These are phyloP conservation scores for Remersonia thermophila DNA, from an alignment of 2,329 filamentous ascomycete genomes.

Conservation along the genomic window DNA sequence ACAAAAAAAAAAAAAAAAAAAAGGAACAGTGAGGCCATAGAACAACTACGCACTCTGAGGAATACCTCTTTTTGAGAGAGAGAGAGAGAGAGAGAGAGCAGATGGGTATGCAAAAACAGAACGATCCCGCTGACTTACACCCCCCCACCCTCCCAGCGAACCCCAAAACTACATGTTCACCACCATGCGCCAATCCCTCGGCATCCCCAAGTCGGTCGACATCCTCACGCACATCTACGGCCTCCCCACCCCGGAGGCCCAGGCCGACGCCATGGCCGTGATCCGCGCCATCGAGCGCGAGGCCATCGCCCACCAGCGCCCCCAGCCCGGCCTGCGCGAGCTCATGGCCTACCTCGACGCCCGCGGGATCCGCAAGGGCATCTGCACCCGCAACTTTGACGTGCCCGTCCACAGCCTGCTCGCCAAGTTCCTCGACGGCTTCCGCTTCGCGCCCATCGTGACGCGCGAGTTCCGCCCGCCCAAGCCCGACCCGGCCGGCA, in stretches of 20 bases:
- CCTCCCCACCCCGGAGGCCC: slow-evolving; percentile 47
- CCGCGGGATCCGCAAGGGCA: slow-evolving; percentile 58
- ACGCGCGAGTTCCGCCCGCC: slow-evolving; percentile 73
- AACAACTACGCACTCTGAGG: too few species aligned
- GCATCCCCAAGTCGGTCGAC: slow-evolving; percentile 60
- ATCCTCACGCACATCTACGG: slow-evolving; percentile 81
- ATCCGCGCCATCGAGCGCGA: slow-evolving; percentile 68
- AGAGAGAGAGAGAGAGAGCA: too few species aligned
- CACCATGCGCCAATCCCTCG: slow-evolving; percentile 67
- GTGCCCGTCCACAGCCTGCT: slow-evolving; percentile 64
- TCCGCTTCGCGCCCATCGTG: slow-evolving; percentile 64
- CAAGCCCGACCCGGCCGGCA: slow-evolving; percentile 80
- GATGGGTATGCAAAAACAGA: too few species aligned
- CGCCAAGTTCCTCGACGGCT: slow-evolving; percentile 55
- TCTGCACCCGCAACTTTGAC: slow-evolving; percentile 93
- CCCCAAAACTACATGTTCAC: slow-evolving; percentile 94
- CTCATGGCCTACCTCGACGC: slow-evolving; percentile 75
- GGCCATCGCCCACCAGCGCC: slow-evolving; percentile 68
- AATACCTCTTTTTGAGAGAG: too few species aligned
- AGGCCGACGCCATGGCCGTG: slow-evolving; percentile 54
- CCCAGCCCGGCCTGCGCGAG: slow-evolving; percentile 64
- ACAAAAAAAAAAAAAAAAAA: too few species aligned
- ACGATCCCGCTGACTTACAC: too few species aligned
- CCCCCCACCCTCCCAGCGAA: too few species aligned
- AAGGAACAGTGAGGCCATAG: too few species aligned